Evolutionary conservation across 768 basidiomycete genomes (phyloP), one percentile per base, ranked within the genome.

Genomic region (Cubamyces sp.): DNA sequence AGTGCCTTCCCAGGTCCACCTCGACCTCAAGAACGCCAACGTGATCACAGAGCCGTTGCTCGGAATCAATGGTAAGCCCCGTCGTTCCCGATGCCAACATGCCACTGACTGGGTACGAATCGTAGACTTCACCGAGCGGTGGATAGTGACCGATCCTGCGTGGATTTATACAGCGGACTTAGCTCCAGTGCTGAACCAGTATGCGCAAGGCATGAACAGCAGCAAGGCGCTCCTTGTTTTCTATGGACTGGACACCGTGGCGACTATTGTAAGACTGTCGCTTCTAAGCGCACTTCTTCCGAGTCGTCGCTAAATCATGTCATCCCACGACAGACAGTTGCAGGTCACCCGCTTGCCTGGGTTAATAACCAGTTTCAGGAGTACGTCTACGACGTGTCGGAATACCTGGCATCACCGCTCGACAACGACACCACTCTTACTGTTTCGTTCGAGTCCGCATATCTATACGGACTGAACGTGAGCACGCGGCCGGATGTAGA

Each of bases 121-220:
- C 21, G 26, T 50, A 84, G 83, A 86, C 59, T 83, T 81, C 61
- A 81, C 80, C 1, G 76, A 84, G 66, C 75, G 85, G 61, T 85
- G 83, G 84, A 74, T 86, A 47, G 76, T 78, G 30, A 73, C 80
- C 53, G 84, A 86, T 58, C 82, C 82, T 58, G 41, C 34, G 34
- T 86, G 85, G 84, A 84, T 82, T 0, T 85, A 84, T 62, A 84
- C 82, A 0, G 82, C 84, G 3, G 82, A 83, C 66, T 57, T 85
- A 39, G 67, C 78, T 1, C 82, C 84, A 11, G 9, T 34, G 5
- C 77, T 84, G 58, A 66, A 74, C 23, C 54, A 70, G 45, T 68
- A 65, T 9, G 9, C 34, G 6, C 53, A 74, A 23, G 76, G 78
- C 0, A 26, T 21, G 21, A 53, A 54, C 26, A 37, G 53, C 5